phyloP scores from a whole-genome alignment of 805 yeast species.

The Wickerhamiella nectarea region DNA sequence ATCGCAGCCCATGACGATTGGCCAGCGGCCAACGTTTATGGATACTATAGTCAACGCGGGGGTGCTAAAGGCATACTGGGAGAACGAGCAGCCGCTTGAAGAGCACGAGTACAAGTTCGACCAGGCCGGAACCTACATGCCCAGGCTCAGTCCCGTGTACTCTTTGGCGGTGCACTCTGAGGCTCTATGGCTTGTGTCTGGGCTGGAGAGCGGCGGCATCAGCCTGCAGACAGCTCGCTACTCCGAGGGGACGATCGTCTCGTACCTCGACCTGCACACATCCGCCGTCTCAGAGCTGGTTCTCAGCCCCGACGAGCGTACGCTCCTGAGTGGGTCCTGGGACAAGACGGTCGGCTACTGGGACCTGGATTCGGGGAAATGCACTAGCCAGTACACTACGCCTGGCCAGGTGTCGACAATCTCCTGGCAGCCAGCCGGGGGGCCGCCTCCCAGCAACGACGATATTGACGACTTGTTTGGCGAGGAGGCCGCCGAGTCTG shows the following conservation, averaged over 20 bases:
- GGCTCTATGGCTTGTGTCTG: constrained; percentile 73
- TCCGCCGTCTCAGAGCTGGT: constrained; percentile 62
- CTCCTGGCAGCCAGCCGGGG: constrained; percentile 36
- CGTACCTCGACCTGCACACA: constrained; percentile 58
- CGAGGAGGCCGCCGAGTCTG: constrained; percentile 36
- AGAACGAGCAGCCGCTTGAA: constrained; percentile 74
- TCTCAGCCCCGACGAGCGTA: constrained; percentile 47
- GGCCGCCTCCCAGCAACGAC: constrained; percentile 19
- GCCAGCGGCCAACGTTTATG: constrained; percentile 78
- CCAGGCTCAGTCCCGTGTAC: constrained; percentile 66
- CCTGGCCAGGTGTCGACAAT: constrained; percentile 71
- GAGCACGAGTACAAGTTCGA: constrained; percentile 31
- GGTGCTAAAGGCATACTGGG: constrained; percentile 77
- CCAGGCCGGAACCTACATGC: constrained; percentile 25
- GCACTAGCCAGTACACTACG: constrained; percentile 36
- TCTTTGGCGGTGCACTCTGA: constrained; percentile 73
- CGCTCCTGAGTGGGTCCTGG: constrained; percentile 79
- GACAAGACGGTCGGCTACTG: constrained; percentile 67
- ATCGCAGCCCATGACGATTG: constrained; percentile 70
- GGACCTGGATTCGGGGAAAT: constrained; percentile 69
- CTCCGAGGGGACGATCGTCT: constrained; percentile 67
- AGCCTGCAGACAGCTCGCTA: constrained; percentile 70
- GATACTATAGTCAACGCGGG: constrained; percentile 83
- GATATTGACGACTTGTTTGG: constrained; percentile 45
- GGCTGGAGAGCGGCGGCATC: constrained; percentile 69